Evolutionary conservation across 2,329 filamentous ascomycete genomes (phyloP), one percentile per base, ranked within the genome.

Genomic region (Microcyclospora pomicola): DNA sequence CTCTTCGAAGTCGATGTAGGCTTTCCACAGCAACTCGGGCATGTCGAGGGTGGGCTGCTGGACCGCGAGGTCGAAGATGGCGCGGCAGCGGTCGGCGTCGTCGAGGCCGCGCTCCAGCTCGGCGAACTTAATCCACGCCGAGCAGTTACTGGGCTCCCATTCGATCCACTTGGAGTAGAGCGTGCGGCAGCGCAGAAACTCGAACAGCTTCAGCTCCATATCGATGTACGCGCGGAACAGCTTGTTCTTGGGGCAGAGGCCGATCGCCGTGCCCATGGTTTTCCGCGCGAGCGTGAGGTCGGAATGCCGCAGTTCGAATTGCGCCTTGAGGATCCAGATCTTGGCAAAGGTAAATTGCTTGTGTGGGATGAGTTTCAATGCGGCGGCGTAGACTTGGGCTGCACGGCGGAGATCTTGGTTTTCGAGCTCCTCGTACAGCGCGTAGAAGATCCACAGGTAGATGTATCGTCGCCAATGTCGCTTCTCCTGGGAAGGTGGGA

Each of bases 281-380:
- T 95, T 98, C 29, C 91, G 75, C 15, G 91, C 87, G 3, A 77
- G 67, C 15, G 77, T 71, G 5, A 96, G 70, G 49, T 94, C 73
- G 56, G 80, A 76, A 53, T 95, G 87, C 10, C 91, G 81, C 28
- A 96, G 72, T 56, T 96, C 87, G 49, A 96, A 95, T 43, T 93
- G 82, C 1, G 88, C 86, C 52, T 88, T 92, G 62, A 92, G 70
- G 33, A 96, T 68, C 91, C 91, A 98, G 35, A 96, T 68, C 60
- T 98, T 98, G 57, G 86, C 84, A 59, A 96, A 98, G 0, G 91
- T 96, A 62, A 96, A 98, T 54, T 84, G 84, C 59, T 92, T 92
- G 66, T 98, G 91, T 0, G 91, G 91, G 49, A 98, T 80, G 33
- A 96, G 65, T 43, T 80, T 80, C 34, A 96, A 63, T 51, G 85